Base-by-base conservation (phyloP, 108 stramenopile species). In the Nitzschia sp. region DNA sequence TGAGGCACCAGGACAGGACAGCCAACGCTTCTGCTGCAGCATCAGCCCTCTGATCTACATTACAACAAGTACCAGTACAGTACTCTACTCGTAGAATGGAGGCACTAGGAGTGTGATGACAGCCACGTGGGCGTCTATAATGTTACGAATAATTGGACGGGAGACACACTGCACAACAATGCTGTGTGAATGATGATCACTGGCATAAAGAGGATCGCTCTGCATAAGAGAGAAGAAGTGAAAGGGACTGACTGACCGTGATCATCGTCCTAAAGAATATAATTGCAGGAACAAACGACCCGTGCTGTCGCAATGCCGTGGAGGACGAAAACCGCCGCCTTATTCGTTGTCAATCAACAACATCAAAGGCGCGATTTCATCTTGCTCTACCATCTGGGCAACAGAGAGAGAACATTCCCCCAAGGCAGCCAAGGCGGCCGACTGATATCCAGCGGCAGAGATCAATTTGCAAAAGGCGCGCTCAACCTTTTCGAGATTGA, bases 201-300 rank as follows among this genome's bases (percentile, higher is more conserved):
- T 41, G 38, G 38, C 38, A 41, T 13, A 41, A 41, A 41, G 38
- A 9, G 38, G 38, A 41, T 13, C 38, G 38, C 38, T 41, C 38
- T 41, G 38, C 38, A 41, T 41, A 41, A 41, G 6, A 41, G 6
- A 13, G 38, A 41, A 41, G 13, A 6, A 41, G 6, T 13, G 13
- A 6, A 41, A 41, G 38, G 6, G 38, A 41, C 19, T 8, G 17
- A 50, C 9, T 50, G 48, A n/a, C 19, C 4, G 19, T 41, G 38
- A 50, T 50, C 48, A 50, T 50, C 21, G 38, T 9, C 5, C 9
- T n/a, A 21, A 22, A 22, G 48, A 50, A 50, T n/a, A n/a, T n/a
- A n/a, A 50, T 50, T 50, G 48, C 48, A 16, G 21, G 13, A 50
- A 16, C 48, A 50, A 19, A 50, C 48, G 48, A 50, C 19, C 48